phyloP scores from a whole-genome alignment of 305 asterid species.

The Euphrasia arctica region DNA sequence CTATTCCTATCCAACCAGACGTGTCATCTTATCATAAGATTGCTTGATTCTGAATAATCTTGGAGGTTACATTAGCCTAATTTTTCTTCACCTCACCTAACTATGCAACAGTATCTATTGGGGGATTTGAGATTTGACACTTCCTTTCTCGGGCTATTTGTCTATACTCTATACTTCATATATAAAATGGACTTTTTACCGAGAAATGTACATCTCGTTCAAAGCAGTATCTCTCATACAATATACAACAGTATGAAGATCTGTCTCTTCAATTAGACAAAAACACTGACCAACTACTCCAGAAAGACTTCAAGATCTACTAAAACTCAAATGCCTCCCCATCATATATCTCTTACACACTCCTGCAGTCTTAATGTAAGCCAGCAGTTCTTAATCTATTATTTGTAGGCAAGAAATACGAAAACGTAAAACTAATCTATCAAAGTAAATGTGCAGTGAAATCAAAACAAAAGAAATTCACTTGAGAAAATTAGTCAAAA shows the following conservation, averaged over 20 bases:
- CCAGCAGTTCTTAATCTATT: constrained; percentile 15
- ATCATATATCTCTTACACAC: constrained; percentile 16
- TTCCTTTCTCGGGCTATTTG: no score
- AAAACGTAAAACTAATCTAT: constrained; percentile 19
- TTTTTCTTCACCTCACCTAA: no score
- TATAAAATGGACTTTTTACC: no score
- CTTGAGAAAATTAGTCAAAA: constrained; percentile 12
- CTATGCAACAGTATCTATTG: no score
- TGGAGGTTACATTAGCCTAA: no score
- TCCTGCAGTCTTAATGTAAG: constrained; percentile 1
- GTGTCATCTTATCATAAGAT: no score
- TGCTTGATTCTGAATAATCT: no score
- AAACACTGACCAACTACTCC: constrained; percentile 8
- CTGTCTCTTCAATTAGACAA: constrained; percentile 11
- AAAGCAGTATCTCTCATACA: constrained; percentile 13
- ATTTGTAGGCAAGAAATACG: background rate
- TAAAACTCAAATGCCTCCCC: background rate
- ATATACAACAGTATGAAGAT: constrained; percentile 1
- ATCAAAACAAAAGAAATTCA: constrained; percentile 15
- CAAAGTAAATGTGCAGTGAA: constrained; percentile 18
- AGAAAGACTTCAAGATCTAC: constrained; percentile 3
- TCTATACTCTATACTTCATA: no score
- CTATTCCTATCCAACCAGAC: no score
- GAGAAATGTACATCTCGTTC: background rate
- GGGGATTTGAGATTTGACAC: no score